Base-by-base conservation (phyloP, 2,329 filamentous ascomycete genomes). In the Exophiala lecanii-corni region DNA sequence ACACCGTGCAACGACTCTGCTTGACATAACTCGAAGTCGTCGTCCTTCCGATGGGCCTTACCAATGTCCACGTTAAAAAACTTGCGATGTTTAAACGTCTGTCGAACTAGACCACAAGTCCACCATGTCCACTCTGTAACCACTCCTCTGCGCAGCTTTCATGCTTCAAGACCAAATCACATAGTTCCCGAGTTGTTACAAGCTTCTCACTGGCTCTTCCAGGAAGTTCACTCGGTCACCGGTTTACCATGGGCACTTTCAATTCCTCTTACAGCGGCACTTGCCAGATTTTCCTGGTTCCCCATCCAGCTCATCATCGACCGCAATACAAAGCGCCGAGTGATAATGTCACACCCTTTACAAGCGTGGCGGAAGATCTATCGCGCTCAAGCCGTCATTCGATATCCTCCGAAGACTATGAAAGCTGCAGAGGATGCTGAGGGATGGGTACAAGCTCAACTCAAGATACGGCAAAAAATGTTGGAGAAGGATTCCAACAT, bases 201-300 rank as follows among this genome's bases (percentile, higher is more conserved):
- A 28, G 36, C 44, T 28, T 44, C 46, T n/a, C 39, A 47, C 15
- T 30, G 19, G 9, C 40, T 32, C 15, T 51, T 51, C 35, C 45
- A 51, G 34, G 45, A 39, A 21, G 54, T 88, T 63, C 74, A 80
- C 55, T 58, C 58, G 16, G 9, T 65, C 30, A 69, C 65, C 12
- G 63, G 67, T 32, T 62, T 79, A 2, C 67, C 76, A 41, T 81
- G 77, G 77, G 71, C 62, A 5, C 63, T 66, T 9, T 71, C 73
- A 15, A 69, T 81, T 31, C 77, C 77, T 3, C 59, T 78, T 40
- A 68, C 74, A 3, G 76, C 77, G 3, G 55, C 79, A 30, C 37
- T 72, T 12, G 63, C 78, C 2, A 73, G 77, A 36, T 42, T 64
- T 5, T 57, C 78, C 38, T 66, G 71, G 31, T 60, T 74, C 7